Evolutionary conservation across 2,329 filamentous ascomycete genomes (phyloP), one percentile per base, ranked within the genome.

Genomic region (Blumeriella jaapii): DNA sequence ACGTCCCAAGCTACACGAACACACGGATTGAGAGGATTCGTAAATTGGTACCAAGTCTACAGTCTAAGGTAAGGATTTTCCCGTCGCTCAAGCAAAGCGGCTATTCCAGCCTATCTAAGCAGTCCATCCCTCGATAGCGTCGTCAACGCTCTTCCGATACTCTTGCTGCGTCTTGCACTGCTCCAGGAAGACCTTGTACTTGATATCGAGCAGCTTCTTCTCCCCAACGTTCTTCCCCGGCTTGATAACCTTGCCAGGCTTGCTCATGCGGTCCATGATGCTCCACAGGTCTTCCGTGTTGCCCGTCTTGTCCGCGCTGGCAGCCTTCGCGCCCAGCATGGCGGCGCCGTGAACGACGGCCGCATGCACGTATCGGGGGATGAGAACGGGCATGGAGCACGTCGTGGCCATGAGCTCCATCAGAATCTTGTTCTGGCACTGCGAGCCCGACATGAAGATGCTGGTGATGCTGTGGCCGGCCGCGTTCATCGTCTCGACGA

Each of bases 401-500:
- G 81, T 82, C 0, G 87, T 91, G 10, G 91, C 86, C 50, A 98
- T 81, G 11, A 98, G 74, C 39, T 77, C 71, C 79, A 98, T 94
- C 36, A 98, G 68, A 41, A 96, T 75, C 20, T 80, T 75, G 60
- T 98, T 98, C 61, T 95, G 87, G 66, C 91, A 98, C 59, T 96
- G 91, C 8, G 84, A 93, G 42, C 91, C 91, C 4, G 85, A 94
- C 91, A 98, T 96, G 73, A 96, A 98, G 61, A 98, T 94, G 45
- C 81, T 89, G 31, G 71, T 77, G 58, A 98, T 87, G 48, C 72
- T 67, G 62, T 98, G 91, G 7, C 91, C 91, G 1, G 85, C 68
- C 29, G 71, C 66, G 67, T 96, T 98, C 87, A 98, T 95, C 22
- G 81, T 73, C 53, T 93, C 81, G 45, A 98, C 72, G 52, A 98